These are phyloP conservation scores for Mucor saturninus DNA, from an alignment of 371 early-diverging fungal genomes.

Conservation along the genomic window DNA sequence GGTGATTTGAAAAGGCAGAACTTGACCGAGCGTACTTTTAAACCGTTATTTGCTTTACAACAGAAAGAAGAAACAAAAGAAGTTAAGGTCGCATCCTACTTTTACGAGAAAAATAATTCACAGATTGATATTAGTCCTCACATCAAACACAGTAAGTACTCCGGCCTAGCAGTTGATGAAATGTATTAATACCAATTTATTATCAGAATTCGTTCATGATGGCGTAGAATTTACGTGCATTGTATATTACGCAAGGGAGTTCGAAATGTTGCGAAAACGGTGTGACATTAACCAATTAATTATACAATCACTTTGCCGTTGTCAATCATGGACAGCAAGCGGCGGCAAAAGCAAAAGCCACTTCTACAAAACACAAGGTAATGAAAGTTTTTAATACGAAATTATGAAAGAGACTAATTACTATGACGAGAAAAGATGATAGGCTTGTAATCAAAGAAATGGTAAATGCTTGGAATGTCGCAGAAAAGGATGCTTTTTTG, in stretches of 20 bases:
- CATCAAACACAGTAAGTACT: conserved; percentile 45
- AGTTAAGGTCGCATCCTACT: conserved; percentile 32
- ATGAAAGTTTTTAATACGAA: not conserved
- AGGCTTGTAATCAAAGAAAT: conserved; percentile 90
- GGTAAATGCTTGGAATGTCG: conserved; percentile 70
- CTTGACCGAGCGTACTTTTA: conserved; percentile 17
- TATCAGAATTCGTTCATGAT: conserved; percentile 73
- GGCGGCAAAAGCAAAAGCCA: conserved; percentile 84
- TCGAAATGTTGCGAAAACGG: conserved; percentile 80
- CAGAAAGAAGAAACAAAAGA: conserved; percentile 28
- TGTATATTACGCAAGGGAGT: conserved; percentile 87
- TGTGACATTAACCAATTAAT: conserved; percentile 79
- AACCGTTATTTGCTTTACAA: conserved; percentile 14
- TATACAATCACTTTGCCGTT: conserved; percentile 82
- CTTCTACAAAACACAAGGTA: conserved; percentile 69
- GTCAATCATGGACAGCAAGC: conserved; percentile 74
- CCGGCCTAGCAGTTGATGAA: not conserved
- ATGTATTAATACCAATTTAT: not conserved
- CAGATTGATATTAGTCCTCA: conserved; percentile 35
- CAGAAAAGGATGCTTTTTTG: conserved; percentile 86
- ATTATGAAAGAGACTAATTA: not conserved
- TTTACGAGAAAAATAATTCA: conserved; percentile 12
- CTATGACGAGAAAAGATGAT: conserved; percentile 60
- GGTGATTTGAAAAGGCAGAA: conserved; percentile 16
- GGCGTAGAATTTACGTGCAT: conserved; percentile 76